Evolutionary conservation across 164 flowering plant species (phyloP).

Genomic region (Saururus chinensis): DNA sequence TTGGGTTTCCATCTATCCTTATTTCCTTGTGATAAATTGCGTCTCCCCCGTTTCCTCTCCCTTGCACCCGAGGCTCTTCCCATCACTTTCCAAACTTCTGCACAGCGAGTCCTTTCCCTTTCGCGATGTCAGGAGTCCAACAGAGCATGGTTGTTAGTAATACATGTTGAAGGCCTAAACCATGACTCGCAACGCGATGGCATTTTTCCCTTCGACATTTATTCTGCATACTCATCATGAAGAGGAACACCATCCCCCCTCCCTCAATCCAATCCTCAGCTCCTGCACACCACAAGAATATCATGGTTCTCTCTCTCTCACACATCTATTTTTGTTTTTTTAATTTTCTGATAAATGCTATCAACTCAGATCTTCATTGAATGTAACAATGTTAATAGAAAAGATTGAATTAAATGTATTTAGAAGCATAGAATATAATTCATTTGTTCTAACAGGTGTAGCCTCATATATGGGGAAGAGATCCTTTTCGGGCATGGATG

Average conservation of each 20-base stretch:
- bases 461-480: slow-evolving; percentile 60
- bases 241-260: slow-evolving; percentile 36
- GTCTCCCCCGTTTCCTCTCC: slow-evolving; percentile 8
- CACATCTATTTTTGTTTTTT: neutral
- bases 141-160: slow-evolving; percentile 11
- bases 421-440: no score
- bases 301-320: slow-evolving; percentile 35
- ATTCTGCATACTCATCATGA: slow-evolving; percentile 54
- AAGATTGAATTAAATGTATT: no score
- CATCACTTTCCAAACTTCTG: slow-evolving; percentile 1
- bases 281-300: slow-evolving; percentile 69
- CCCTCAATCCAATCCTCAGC: slow-evolving; percentile 42
- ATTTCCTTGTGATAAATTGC: slow-evolving; percentile 10
- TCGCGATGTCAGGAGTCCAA: slow-evolving; percentile 9
- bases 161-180: slow-evolving; percentile 3
- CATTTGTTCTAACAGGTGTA: slow-evolving; percentile 24
- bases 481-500: slow-evolving; percentile 56
- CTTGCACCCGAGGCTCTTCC: slow-evolving; percentile 3
- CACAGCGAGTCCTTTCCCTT: slow-evolving; percentile 6
- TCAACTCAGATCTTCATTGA: neutral
- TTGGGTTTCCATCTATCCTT: neutral
- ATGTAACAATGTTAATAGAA: no score
- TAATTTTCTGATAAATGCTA: neutral
- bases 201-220: slow-evolving; percentile 83
- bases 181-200: slow-evolving; percentile 54